A percentile compares a stretch with the other conserved stretches of the same genome.
Evolutionary conservation across 1,284 basidiomycete species (phyloP).

Genomic region (Ceratobasidium sp.): DNA sequence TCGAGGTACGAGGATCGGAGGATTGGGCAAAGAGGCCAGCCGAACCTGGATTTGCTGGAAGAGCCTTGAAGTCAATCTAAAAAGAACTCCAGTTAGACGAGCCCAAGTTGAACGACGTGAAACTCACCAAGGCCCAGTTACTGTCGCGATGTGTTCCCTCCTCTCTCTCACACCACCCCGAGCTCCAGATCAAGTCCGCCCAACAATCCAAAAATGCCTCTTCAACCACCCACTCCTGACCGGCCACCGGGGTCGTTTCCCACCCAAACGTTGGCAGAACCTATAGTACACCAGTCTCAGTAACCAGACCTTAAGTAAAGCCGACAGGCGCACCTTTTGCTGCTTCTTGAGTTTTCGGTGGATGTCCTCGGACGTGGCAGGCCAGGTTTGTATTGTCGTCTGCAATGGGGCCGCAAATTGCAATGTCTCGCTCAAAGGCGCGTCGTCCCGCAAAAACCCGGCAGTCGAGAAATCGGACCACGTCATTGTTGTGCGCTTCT

Average conservation of each 20-base stretch:
- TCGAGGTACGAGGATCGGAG: constrained; percentile 68
- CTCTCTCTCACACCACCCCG: constrained; percentile 81
- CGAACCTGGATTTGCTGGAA: constrained; percentile 60
- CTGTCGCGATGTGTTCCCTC: constrained; percentile 86
- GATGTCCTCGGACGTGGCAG: constrained; percentile 78
- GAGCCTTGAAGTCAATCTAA: constrained; percentile 87
- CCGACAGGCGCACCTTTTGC: constrained; percentile 67
- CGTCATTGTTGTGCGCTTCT: constrained; percentile 82
- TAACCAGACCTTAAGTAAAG: neutral
- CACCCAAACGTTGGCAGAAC: constrained; percentile 71
- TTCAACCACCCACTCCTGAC: constrained; percentile 81
- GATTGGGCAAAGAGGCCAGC: constrained; percentile 50
- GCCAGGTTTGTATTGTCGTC: constrained; percentile 77
- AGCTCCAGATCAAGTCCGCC: constrained; percentile 85
- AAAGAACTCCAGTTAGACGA: neutral
- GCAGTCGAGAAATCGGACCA: constrained; percentile 89
- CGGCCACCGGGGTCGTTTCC: constrained; percentile 82
- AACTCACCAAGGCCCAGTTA: constrained; percentile 89
- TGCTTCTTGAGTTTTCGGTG: constrained; percentile 84
- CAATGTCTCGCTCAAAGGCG: constrained; percentile 80
- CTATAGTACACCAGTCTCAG: neutral
- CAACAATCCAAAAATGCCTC: constrained; percentile 90
- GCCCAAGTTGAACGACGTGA: too few relatives aligned
- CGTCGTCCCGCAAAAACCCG: constrained; percentile 84
- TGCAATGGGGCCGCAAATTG: constrained; percentile 81